Conservation (phyloP, 495 filamentous ascomycete species). For the Aspergillus haitiensis region DNA sequence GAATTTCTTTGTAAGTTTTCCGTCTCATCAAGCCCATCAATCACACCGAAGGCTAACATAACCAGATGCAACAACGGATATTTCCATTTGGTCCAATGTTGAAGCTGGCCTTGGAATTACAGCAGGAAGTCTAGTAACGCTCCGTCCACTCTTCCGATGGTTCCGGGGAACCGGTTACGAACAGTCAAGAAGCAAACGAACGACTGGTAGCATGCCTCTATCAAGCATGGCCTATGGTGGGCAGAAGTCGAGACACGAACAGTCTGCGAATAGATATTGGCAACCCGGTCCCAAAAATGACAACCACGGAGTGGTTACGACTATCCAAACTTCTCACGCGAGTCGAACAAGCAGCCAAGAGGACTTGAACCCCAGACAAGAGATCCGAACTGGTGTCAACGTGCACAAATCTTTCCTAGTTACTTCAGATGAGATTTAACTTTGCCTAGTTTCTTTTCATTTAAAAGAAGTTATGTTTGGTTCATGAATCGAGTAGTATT, state of each 20-base stretch:
- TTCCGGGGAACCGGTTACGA: constrained; percentile 38
- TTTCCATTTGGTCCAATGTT: constrained; percentile 50
- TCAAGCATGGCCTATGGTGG: constrained; percentile 35
- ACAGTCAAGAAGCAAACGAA: constrained; percentile 29
- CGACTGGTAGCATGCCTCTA: constrained; percentile 35
- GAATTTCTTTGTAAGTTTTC: constrained; percentile 36
- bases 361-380: constrained; percentile 36
- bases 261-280: constrained; percentile 32
- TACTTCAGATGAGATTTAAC: constrained; percentile 29
- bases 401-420: constrained; percentile 45
- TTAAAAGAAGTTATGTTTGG: too few relatives aligned
- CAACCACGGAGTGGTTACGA: constrained; percentile 32
- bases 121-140: constrained; percentile 47
- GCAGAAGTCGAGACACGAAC: constrained; percentile 23
- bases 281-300: constrained; percentile 34
- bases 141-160: constrained; percentile 51
- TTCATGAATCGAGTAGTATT: too few relatives aligned
- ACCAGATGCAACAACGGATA: constrained; percentile 42
- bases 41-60: constrained; percentile 13
- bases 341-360: constrained; percentile 42
- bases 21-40: background rate
- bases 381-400: constrained; percentile 36
- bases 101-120: constrained; percentile 49
- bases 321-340: constrained; percentile 33
- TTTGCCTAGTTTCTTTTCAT: background rate